A percentile compares a stretch with the other conserved stretches of the same genome.
These are phyloP conservation scores for Lachnellula occidentalis DNA, from an alignment of 2,329 filamentous ascomycete species.

Conservation along the genomic window DNA sequence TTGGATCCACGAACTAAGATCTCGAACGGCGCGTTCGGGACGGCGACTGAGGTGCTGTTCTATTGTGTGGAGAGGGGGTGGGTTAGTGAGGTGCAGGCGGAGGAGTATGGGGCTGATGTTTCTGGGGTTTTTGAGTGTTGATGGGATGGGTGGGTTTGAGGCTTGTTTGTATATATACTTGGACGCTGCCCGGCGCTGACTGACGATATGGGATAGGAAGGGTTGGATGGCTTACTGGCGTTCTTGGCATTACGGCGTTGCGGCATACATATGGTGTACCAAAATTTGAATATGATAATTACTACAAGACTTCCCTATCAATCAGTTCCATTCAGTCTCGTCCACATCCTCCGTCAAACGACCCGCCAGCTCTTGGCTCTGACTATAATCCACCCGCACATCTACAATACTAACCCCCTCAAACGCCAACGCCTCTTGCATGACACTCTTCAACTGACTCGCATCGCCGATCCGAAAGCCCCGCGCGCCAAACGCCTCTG, in stretches of 20 bases:
- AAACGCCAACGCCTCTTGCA: slow-evolving; percentile 38
- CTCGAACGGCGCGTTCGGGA: slow-evolving; percentile 18
- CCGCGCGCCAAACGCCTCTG: slow-evolving; percentile 42
- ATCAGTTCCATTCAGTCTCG: too few species aligned
- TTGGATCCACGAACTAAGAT: slow-evolving; percentile 36
- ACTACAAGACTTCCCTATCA: too few species aligned
- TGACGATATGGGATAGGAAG: not conserved
- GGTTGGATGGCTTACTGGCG: too few species aligned
- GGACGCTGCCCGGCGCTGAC: not conserved
- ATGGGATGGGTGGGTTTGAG: not conserved
- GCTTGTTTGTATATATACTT: not conserved
- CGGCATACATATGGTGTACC: too few species aligned
- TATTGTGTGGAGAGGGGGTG: slow-evolving; percentile 19
- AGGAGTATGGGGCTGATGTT: not conserved
- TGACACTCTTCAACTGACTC: slow-evolving; percentile 37
- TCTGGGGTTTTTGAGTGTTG: not conserved
- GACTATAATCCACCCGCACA: slow-evolving; percentile 40
- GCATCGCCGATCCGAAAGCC: slow-evolving; percentile 37
- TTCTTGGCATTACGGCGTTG: too few species aligned
- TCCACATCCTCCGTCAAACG: too few species aligned
- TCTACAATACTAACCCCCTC: slow-evolving; percentile 42
- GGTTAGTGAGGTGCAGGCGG: slow-evolving; percentile 17
- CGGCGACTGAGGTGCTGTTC: slow-evolving; percentile 18
- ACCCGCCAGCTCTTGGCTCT: too few species aligned
- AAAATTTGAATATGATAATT: too few species aligned